These are phyloP conservation scores for Calophaca sinica DNA, from an alignment of 306 rosid genomes.

Conservation along the genomic window DNA sequence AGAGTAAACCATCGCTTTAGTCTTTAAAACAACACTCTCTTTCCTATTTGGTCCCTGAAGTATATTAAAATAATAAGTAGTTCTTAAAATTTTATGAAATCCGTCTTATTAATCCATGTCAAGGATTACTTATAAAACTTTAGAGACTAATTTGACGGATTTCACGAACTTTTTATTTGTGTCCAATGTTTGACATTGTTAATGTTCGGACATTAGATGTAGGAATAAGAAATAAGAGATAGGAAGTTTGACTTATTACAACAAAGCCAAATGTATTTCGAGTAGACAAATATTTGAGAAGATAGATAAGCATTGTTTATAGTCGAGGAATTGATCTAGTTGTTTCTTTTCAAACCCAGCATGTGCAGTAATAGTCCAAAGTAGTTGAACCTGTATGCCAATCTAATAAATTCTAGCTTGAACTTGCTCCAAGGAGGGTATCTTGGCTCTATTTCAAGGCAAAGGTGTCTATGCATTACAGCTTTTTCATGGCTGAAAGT, in stretches of 20 bases:
- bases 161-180: no score
- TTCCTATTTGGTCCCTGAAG: no score
- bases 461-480: slow-evolving; percentile 63
- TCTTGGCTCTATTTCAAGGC: slow-evolving; percentile 78
- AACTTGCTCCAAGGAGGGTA: slow-evolving; percentile 86
- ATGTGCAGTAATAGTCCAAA: slow-evolving; percentile 58
- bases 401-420: slow-evolving; percentile 73
- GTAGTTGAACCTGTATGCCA: slow-evolving; percentile 74
- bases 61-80: no score
- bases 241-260: neutral
- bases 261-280: neutral
- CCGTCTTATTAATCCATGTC: no score
- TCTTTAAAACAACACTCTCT: no score
- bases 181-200: no score
- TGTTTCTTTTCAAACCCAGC: slow-evolving; percentile 60
- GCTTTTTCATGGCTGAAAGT: slow-evolving; percentile 94
- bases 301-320: slow-evolving; percentile 12
- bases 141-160: no score
- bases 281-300: neutral
- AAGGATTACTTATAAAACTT: no score
- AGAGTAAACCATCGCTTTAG: no score
- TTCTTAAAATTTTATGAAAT: no score
- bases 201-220: no score
- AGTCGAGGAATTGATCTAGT: slow-evolving; percentile 2
- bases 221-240: neutral